Evolutionary conservation across 2,329 filamentous ascomycete genomes (phyloP).

Genomic region (Thielaviopsis ethacetica): DNA sequence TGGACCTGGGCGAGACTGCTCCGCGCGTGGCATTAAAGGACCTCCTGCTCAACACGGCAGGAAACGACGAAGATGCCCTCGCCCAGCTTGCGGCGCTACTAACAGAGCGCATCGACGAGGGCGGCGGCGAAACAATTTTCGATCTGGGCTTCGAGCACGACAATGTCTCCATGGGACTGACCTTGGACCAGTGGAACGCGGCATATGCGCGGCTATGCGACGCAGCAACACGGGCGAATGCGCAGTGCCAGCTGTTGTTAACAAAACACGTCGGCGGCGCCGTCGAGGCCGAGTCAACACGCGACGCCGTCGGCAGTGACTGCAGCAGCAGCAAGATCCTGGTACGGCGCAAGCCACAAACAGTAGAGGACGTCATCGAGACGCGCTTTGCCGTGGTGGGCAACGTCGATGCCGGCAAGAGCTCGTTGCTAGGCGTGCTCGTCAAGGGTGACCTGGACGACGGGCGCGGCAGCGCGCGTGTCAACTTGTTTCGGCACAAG

Average conservation of each 20-base stretch:
- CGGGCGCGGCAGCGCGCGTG: slow-evolving; percentile 78
- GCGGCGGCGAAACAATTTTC: slow-evolving; percentile 77
- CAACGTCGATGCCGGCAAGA: slow-evolving; percentile 95
- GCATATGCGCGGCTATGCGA: slow-evolving; percentile 50
- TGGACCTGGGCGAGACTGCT: slow-evolving; percentile 59
- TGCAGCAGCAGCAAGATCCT: slow-evolving; percentile 79
- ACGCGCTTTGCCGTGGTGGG: slow-evolving; percentile 92
- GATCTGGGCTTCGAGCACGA: slow-evolving; percentile 85
- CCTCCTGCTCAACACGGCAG: slow-evolving; percentile 43
- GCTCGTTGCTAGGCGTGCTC: slow-evolving; percentile 84
- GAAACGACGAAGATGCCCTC: slow-evolving; percentile 37
- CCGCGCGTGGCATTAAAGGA: slow-evolving; percentile 56
- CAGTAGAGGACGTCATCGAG: slow-evolving; percentile 79
- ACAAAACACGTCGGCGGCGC: slow-evolving; percentile 80
- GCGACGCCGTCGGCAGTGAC: slow-evolving; percentile 39
- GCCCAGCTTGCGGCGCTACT: slow-evolving; percentile 49
- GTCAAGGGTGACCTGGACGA: slow-evolving; percentile 94
- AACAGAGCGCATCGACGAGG: slow-evolving; percentile 56
- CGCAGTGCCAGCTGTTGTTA: slow-evolving; percentile 66
- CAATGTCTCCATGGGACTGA: slow-evolving; percentile 69
- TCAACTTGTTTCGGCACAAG: slow-evolving; percentile 94
- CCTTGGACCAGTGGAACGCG: slow-evolving; percentile 55
- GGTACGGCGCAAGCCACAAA: slow-evolving; percentile 56
- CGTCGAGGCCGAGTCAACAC: slow-evolving; percentile 51
- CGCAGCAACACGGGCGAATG: slow-evolving; percentile 47